Conservation (phyloP, 306 rosid species). For the Pueraria montana region DNA sequence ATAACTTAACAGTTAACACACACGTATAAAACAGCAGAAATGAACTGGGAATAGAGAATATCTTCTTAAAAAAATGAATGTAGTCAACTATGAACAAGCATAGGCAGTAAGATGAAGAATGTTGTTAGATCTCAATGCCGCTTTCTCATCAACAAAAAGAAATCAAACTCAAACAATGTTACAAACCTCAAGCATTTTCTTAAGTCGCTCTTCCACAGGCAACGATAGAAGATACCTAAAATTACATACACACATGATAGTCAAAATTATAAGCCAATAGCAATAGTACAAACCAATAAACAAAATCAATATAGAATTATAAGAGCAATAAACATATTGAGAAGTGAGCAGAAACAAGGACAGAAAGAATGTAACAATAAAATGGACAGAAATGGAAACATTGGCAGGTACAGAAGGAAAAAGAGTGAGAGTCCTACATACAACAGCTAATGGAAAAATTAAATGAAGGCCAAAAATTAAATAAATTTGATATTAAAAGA, state of each 20-base stretch:
- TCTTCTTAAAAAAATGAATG: constrained; percentile 13
- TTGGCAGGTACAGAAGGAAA: constrained; percentile 16
- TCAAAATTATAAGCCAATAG: constrained; percentile 23
- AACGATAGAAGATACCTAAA: constrained; percentile 76
- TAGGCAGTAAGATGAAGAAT: constrained; percentile 24
- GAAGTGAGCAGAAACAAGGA: constrained; percentile 25
- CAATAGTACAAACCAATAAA: constrained; percentile 26
- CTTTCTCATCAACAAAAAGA: constrained; percentile 35
- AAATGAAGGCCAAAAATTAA: constrained; percentile 15
- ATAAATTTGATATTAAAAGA: constrained; percentile 30
- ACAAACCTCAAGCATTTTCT: constrained; percentile 87
- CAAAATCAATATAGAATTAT: constrained; percentile 24
- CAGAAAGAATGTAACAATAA: constrained; percentile 11
- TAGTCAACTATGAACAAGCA: constrained; percentile 39
- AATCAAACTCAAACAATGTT: constrained; percentile 43
- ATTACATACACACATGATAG: constrained; percentile 28
- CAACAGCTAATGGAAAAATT: constrained; percentile 39
- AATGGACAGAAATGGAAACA: not conserved
- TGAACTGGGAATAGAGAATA: constrained; percentile 29
- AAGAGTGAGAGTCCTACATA: constrained; percentile 8
- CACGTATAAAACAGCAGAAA: constrained; percentile 1
- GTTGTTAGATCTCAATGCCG: constrained; percentile 9
- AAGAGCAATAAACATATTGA: not conserved
- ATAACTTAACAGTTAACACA: not conserved
- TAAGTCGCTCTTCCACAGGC: constrained; percentile 82